These are phyloP conservation scores for Suhomyces ambrosiae DNA, from an alignment of 1,139 yeast species.

Conservation along the genomic window DNA sequence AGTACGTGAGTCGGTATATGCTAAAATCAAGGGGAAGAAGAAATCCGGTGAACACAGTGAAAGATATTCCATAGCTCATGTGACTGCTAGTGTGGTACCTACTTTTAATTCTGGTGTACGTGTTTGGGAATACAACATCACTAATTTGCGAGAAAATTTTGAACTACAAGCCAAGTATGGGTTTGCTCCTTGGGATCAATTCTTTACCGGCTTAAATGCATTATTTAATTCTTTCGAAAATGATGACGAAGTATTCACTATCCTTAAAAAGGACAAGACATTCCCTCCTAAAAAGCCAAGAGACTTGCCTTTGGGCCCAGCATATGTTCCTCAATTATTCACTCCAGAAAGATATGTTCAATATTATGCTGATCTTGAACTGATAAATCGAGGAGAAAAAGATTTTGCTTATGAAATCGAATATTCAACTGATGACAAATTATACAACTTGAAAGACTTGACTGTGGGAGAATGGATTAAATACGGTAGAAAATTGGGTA, in stretches of 20 bases:
- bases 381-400: constrained; percentile 49
- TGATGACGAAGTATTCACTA: constrained; percentile 21
- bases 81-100: constrained; percentile 78
- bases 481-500: constrained; percentile 56
- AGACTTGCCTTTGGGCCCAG: constrained; percentile 67
- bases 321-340: constrained; percentile 66
- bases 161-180: constrained; percentile 19
- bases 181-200: constrained; percentile 54
- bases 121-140: constrained; percentile 82
- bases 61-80: constrained; percentile 69
- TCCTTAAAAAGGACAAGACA: constrained; percentile 52
- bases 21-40: constrained; percentile 44
- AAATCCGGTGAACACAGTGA: constrained; percentile 52
- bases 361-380: constrained; percentile 64
- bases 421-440: constrained; percentile 64
- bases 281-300: constrained; percentile 67
- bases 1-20: constrained; percentile 55
- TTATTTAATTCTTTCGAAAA: constrained; percentile 24
- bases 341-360: constrained; percentile 75
- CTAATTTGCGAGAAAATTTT: constrained; percentile 32
- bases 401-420: constrained; percentile 63
- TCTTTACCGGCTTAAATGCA: constrained; percentile 50
- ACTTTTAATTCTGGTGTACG: constrained; percentile 82
- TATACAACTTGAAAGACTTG: constrained; percentile 56
- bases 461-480: constrained; percentile 63